Evolutionary conservation across 2,329 filamentous ascomycete genomes (phyloP), one percentile per base, ranked within the genome.

Genomic region (Grosmannia huntii): DNA sequence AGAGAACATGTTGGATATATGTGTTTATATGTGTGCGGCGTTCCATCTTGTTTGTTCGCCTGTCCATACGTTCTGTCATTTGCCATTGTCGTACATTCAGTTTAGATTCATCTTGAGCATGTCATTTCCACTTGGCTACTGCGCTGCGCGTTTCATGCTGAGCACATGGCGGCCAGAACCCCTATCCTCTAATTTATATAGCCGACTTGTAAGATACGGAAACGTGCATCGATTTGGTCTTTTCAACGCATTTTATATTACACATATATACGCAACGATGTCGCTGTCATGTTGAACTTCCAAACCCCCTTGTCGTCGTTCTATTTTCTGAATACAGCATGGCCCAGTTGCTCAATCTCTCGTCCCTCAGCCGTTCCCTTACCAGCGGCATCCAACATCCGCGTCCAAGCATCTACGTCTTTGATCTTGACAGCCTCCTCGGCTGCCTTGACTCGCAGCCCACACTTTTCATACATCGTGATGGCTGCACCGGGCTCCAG

Each of bases 381-480:
- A 6, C 83, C 86, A 19, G 89, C 90, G 63, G 86, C 90, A 59
- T 81, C 81, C 63, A 89, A 77, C 63, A 97, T 73, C 56, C 84
- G 77, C 65, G 86, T 82, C 72, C 95, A 83, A n/a, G 85, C 75
- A 64, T 85, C 85, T 54, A 82, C 75, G 68, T 99, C 89, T 71
- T 88, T 95, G 60, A 81, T 78, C 73, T 85, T 89, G 60, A 90
- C 79, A 3, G 94, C 92, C 73, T 97, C 94, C 72, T 97, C 91
- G 4, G 87, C 94, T 2, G 94, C 94, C 72, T 89, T 90, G 31
- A 87, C 81, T 51, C 90, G 77, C 84, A 96, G 82, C 21, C 92
- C 92, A 70, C 94, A 97, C 73, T 96, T 96, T 66, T 95, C 85
- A 80, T 91, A 99, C 92, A 99, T 96, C 64, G 86, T 82, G 58